Percentiles rank a stretch among this genome's conserved stretches.
Evolutionary conservation across 2,329 filamentous ascomycete genomes (phyloP).

Genomic region (Verticillium nubilum): DNA sequence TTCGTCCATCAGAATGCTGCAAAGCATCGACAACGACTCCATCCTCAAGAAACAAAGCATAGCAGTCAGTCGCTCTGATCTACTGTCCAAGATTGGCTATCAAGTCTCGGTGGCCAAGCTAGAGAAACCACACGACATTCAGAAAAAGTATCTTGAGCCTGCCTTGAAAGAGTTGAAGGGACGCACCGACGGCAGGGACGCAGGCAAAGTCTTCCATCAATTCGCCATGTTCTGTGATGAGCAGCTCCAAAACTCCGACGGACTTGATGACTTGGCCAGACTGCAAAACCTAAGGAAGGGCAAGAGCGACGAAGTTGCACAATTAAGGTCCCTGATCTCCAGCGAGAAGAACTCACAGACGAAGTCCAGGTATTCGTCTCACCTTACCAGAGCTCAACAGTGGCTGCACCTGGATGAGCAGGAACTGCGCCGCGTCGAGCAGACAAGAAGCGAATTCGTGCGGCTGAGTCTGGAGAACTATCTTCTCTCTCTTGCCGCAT

Average conservation of each 20-base stretch:
- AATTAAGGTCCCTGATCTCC: slow-evolving; percentile 58
- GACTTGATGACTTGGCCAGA: slow-evolving; percentile 76
- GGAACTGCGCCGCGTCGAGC: slow-evolving; percentile 74
- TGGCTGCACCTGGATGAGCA: slow-evolving; percentile 89
- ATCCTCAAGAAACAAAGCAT: slow-evolving; percentile 65
- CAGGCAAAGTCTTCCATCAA: slow-evolving; percentile 86
- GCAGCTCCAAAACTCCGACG: slow-evolving; percentile 82
- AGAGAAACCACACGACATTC: slow-evolving; percentile 86
- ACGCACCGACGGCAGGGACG: slow-evolving; percentile 61
- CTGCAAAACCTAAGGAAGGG: slow-evolving; percentile 73
- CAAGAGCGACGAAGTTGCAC: slow-evolving; percentile 74
- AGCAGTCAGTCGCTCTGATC: slow-evolving; percentile 65
- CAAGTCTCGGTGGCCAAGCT: slow-evolving; percentile 85
- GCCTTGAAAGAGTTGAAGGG: slow-evolving; percentile 77
- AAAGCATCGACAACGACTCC: slow-evolving; percentile 59
- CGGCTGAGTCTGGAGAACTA: slow-evolving; percentile 90
- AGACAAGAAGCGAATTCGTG: slow-evolving; percentile 77
- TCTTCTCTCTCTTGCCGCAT: slow-evolving; percentile 74
- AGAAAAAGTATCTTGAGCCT: slow-evolving; percentile 77
- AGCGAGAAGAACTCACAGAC: slow-evolving; percentile 45
- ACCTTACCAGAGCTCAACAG: slow-evolving; percentile 68
- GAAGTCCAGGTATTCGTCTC: slow-evolving; percentile 51
- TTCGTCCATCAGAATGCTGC: slow-evolving; percentile 83
- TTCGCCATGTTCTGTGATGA: slow-evolving; percentile 95
- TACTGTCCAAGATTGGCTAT: slow-evolving; percentile 83